Evolutionary conservation across 768 basidiomycete genomes (phyloP), one percentile per base, ranked within the genome.

Genomic region (Boletus reticuloceps): DNA sequence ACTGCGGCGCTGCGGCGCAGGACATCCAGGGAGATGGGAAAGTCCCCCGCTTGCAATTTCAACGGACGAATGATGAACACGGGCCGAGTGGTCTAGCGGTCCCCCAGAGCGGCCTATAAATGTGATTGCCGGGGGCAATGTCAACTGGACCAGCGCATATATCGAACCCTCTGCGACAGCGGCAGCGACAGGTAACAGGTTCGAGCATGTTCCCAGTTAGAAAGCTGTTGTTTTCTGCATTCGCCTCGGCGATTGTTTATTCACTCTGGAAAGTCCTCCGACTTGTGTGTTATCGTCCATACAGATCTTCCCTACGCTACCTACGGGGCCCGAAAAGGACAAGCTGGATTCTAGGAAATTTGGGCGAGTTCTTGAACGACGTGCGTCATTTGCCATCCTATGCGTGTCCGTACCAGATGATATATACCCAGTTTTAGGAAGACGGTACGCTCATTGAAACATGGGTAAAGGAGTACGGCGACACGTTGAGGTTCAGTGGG

Each of bases 401-500:
- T 14, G 13, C 13, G 13, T 43, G 16, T 5, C 29, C 8, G 10
- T 43, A 27, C 34, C 34, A 34, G 34, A 34, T 32, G 5, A 31
- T 10, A 6, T 12, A 7, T 34, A 9, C 1, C n/a, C 25, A 2
- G n/a, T 25, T 34, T 22, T 29, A 71, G 67, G 66, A 74, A 6
- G 62, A 67, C 31, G 55, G 59, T 1, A 54, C 69, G 10, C 54
- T 78, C 5, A 70, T 78, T 19, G 76, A 80, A 42, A 42, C 32
- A 32, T 85, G 83, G 84, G 62, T 75, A 3, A 61, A 69, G 39
- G 64, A 80, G 54, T 80, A 82, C 58, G 83, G 83, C 0, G 53
- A 60, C 1, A 80, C 78, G 1, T 52, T 84, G 49, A 72, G 59
- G 48, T 83, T 78, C 58, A 73, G 73, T 48, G 70, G 66, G 0